phyloP scores from a whole-genome alignment of 148 eudicot genomes.

The Cornus kousa region DNA sequence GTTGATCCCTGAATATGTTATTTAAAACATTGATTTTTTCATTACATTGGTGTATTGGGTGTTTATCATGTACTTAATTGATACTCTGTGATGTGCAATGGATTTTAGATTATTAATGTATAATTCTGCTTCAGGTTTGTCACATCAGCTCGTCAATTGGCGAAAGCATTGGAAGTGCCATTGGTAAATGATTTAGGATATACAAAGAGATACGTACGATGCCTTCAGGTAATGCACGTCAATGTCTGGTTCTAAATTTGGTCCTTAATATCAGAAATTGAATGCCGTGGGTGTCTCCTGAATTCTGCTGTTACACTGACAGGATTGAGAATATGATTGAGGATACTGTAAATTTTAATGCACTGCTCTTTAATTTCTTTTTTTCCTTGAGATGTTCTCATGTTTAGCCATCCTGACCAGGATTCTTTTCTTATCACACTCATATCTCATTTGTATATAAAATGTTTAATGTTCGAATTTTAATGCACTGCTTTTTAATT shows the following conservation, averaged over 20 bases:
- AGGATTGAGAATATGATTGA: not conserved
- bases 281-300: not conserved
- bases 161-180: constrained; percentile 78
- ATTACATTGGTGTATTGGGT: not conserved
- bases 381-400: not conserved
- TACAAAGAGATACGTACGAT: constrained; percentile 93
- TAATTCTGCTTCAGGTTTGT: constrained; percentile 49
- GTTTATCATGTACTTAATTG: not conserved
- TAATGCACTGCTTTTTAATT: not conserved
- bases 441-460: not conserved
- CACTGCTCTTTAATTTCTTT: not conserved
- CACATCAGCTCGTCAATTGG: constrained; percentile 65
- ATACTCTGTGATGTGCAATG: not conserved
- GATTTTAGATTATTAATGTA: not conserved
- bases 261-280: not conserved
- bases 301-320: not conserved
- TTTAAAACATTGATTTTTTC: not conserved
- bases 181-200: constrained; percentile 86
- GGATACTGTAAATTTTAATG: not conserved
- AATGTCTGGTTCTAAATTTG: not conserved
- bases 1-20: not conserved
- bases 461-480: no score
- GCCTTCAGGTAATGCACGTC: constrained; percentile 67
- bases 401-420: not conserved
- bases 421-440: not conserved